phyloP scores from a whole-genome alignment of 345 rosid genomes.

The Populus simonii region DNA sequence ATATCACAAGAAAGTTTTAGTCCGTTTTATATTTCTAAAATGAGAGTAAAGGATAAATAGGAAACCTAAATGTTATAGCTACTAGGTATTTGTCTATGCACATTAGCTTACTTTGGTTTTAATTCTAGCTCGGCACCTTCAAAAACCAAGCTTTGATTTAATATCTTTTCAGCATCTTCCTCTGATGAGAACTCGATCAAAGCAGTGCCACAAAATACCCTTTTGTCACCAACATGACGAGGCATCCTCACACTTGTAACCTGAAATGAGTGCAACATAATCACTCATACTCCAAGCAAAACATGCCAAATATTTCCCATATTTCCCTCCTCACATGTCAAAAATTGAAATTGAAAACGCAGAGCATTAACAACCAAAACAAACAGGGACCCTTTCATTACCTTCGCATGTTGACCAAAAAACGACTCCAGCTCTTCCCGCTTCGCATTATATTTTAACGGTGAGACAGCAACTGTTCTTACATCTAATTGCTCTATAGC shows the following conservation, averaged over 20 bases:
- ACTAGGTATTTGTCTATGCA: background rate
- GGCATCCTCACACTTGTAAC: slow-evolving; percentile 91
- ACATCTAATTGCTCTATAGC: slow-evolving; percentile 64
- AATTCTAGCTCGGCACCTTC: slow-evolving; percentile 67
- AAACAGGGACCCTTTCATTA: slow-evolving; percentile 15
- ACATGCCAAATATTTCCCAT: background rate
- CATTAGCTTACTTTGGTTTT: slow-evolving; percentile 67
- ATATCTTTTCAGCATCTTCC: slow-evolving; percentile 63
- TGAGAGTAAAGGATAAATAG: too few species aligned
- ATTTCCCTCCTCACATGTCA: background rate
- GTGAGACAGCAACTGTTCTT: slow-evolving; percentile 76
- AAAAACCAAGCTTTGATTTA: slow-evolving; percentile 56
- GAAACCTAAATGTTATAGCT: background rate
- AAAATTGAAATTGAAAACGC: background rate
- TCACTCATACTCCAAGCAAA: slow-evolving; percentile 7
- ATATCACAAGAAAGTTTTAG: background rate
- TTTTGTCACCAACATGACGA: slow-evolving; percentile 69
- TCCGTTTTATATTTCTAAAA: background rate
- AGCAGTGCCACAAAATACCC: slow-evolving; percentile 74
- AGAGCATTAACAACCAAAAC: background rate
- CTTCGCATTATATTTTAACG: slow-evolving; percentile 56
- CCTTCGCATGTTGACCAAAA: slow-evolving; percentile 70
- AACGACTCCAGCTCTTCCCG: slow-evolving; percentile 69
- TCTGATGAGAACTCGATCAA: slow-evolving; percentile 76
- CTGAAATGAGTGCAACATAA: slow-evolving; percentile 31